A percentile compares a stretch with the other conserved stretches of the same genome.
These are phyloP conservation scores for Globisporangium splendens DNA, from an alignment of 352 stramenopile genomes.

Conservation along the genomic window DNA sequence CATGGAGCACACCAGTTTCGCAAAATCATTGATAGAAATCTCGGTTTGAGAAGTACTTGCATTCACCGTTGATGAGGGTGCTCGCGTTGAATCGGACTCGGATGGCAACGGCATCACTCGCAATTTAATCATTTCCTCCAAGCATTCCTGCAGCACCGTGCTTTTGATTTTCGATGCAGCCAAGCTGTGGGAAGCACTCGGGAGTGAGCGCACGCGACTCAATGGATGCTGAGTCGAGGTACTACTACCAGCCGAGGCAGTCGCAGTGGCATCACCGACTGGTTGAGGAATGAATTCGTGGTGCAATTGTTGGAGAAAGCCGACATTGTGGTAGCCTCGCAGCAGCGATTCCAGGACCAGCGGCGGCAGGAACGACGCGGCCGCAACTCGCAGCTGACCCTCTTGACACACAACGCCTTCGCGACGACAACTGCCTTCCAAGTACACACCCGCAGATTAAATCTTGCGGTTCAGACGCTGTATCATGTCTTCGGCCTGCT, in stretches of 20 bases:
- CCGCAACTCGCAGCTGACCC: constrained; percentile 60
- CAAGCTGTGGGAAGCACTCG: neutral
- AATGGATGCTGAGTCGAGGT: no score
- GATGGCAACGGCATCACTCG: constrained; percentile 5
- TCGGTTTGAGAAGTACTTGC: constrained; percentile 12
- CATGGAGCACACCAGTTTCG: constrained; percentile 27
- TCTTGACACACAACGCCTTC: constrained; percentile 58
- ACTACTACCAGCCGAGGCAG: neutral
- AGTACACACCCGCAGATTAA: constrained; percentile 46
- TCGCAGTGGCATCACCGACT: neutral
- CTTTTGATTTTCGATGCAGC: neutral
- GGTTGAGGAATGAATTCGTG: constrained; percentile 10
- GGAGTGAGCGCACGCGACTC: no score
- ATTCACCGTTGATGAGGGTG: neutral
- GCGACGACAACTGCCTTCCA: constrained; percentile 43
- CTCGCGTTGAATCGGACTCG: neutral
- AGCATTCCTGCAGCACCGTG: constrained; percentile 24
- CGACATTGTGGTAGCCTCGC: constrained; percentile 53
- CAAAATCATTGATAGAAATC: constrained; percentile 24
- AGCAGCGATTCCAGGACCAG: constrained; percentile 69
- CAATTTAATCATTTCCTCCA: constrained; percentile 23
- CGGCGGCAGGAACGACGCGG: constrained; percentile 50
- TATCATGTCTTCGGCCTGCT: constrained; percentile 50
- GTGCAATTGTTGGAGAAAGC: constrained; percentile 56
- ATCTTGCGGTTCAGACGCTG: constrained; percentile 49